Evolutionary conservation across 805 yeast genomes (phyloP), one percentile per base, ranked within the genome.

Genomic region (Saccharomycopsis sp.): DNA sequence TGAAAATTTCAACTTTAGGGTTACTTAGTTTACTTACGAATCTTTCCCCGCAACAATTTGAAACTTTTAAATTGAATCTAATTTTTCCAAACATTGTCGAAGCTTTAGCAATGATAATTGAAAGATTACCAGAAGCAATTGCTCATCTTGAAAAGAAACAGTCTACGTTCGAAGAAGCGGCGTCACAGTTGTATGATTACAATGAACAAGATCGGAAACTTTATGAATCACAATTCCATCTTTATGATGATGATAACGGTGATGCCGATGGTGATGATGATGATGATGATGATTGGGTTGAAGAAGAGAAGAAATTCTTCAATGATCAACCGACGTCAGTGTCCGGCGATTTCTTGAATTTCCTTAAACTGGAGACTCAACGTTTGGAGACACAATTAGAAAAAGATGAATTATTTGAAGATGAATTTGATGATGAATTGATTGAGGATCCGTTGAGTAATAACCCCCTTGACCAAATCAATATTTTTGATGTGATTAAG

Each of bases 371-470:
- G 21, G 49, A 45, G 22, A 35, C 33, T 11, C 17, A 36, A 20
- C 27, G 37, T 20, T 26, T 41, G 2, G 42, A 45, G 27, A 7
- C 39, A 5, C 27, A 45, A 16, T 41, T 40, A 28, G 58, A 55
- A 54, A 57, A 63, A 49, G 62, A 59, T n/a, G 67, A 69, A 38
- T 66, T 65, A 48, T 63, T 56, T 8, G 68, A 64, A 13, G 56
- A 56, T 8, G 61, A 60, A 33, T 54, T 32, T 14, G 58, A 50
- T 41, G 79, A 77, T 41, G 93, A 83, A 40, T 93, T 84, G 6
- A 70, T 85, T 37, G 97, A 89, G 57, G 96, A 84, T 57, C 79
- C 96, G 7, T 68, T 84, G 58, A 75, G 84, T 21, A 82, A 80
- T 52, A 82, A 90, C 1, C 81, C 94, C 3, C 70, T 93, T 39